Base-by-base conservation (phyloP, 768 basidiomycete species). In the Mrakia gelida region DNA sequence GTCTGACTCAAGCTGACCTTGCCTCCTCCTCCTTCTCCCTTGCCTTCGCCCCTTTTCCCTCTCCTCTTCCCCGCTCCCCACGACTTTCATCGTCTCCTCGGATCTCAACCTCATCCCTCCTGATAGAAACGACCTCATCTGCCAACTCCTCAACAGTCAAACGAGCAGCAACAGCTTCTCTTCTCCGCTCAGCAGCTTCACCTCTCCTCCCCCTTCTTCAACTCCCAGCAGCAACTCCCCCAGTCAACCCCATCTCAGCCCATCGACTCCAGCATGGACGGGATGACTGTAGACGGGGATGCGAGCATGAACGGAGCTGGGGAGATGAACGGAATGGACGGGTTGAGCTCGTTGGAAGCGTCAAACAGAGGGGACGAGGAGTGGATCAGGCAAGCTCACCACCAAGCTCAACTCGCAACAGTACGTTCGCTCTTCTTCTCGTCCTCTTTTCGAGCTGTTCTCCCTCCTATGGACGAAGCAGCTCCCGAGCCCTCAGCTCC, bases 51-150 rank as follows among this genome's bases (percentile, higher is more conserved):
- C 72, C 72, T 73, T 1, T 26, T 34, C 38, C 5, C 54, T 21
- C 49, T 11, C 71, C 52, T 52, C 34, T 38, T 26, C 38, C 72
- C 18, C 30, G 21, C 15, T 73, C 71, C 26, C 49, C 49, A 21
- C 0, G 2, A 52, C 54, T n/a, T 65, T 32, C 32, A 16, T 38
- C 56, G 0, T 30, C 54, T 28, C n/a, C 49, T 59, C 43, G 49
- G 18, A 23, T 45, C 49, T 11, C 15, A 30, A 23, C 5, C 43
- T 32, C 26, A 10, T 26, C 23, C 34, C 23, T 26, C 28, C 8
- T 43, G n/a, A 10, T 30, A 74, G 73, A 74, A 74, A 41, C 73
- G 73, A 26, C 73, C 73, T 45, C 73, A 73, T 11, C 32, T 73
- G 62, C 41, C 73, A 11, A 62, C 41, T n/a, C 73, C 59, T 41